Base-by-base conservation (phyloP, 768 basidiomycete species). In the Clavulina sp. region DNA sequence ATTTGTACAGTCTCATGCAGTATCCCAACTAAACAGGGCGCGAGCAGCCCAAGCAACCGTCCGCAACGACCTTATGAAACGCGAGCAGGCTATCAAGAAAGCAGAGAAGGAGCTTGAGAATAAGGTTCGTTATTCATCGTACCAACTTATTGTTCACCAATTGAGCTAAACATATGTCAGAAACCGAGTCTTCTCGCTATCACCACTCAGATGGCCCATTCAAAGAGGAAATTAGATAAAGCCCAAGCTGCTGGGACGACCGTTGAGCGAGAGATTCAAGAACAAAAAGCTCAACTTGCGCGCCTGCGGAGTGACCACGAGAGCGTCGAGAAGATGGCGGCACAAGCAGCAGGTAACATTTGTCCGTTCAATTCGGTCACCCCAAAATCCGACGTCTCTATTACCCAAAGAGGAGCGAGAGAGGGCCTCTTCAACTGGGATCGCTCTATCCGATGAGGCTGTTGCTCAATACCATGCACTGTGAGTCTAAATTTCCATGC, bases 161-260 rank as follows among this genome's bases (percentile, higher is more conserved):
- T 50, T n/a, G n/a, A n/a, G n/a, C n/a, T n/a, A n/a, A n/a, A n/a
- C n/a, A n/a, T n/a, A n/a, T n/a, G n/a, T n/a, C 55, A 93, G 89
- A 77, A 76, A 66, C 92, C 95, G 2, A 83, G 84, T 44, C 71
- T 97, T 2, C 78, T 88, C 26, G 73, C 81, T 0, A 69, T 83
- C 26, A 86, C 93, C 52, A 83, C 86, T 4, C 87, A 92, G 61
- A 88, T 96, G 52, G 74, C 78, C 6, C 93, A 97, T 60, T 78
- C 84, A 0, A 71, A 76, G 26, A 76, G 86, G 48, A 93, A 92
- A 61, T 67, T 77, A 26, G 74, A 76, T 50, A 85, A 85, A 57
- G 80, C 85, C 0, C 63, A 69, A 48, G 74, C 75, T 51, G 73
- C 76, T 2, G 70, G 68, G 38, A 79, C 79, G 28, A 77, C 80